A percentile compares a stretch with the other conserved stretches of the same genome.
Evolutionary conservation across 495 filamentous ascomycete genomes (phyloP).

Genomic region (Hypoxylon intermedium): DNA sequence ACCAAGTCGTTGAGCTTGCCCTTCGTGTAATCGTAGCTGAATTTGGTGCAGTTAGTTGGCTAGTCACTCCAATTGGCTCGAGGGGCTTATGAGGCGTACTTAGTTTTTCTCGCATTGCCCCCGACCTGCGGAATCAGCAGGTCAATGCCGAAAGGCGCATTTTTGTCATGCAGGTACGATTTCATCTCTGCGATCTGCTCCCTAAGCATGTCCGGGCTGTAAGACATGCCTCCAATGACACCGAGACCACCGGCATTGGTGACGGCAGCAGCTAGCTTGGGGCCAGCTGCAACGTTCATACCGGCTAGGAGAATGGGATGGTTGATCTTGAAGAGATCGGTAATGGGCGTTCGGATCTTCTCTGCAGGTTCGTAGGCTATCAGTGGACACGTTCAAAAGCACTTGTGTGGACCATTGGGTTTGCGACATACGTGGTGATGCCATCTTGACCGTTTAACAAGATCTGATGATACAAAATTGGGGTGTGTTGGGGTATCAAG

Average conservation of each 20-base stretch:
- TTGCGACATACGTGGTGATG: slow-evolving; percentile 75
- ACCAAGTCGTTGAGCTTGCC: slow-evolving; percentile 93
- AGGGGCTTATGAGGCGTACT: slow-evolving; percentile 60
- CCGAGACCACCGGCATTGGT: slow-evolving; percentile 96
- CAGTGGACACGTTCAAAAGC: slow-evolving; percentile 17
- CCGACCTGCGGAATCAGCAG: slow-evolving; percentile 93
- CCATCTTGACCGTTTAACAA: slow-evolving; percentile 62
- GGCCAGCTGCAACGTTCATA: slow-evolving; percentile 99
- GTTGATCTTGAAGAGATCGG: slow-evolving; percentile 95
- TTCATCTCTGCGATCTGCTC: slow-evolving; percentile 97
- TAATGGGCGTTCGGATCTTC: slow-evolving; percentile 84
- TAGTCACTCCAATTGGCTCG: slow-evolving; percentile 4
- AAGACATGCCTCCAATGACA: slow-evolving; percentile 95
- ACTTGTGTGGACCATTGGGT: background rate
- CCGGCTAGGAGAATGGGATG: slow-evolving; percentile 95
- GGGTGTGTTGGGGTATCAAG: too few relatives aligned
- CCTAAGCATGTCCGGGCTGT: slow-evolving; percentile 94
- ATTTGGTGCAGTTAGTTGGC: slow-evolving; percentile 14
- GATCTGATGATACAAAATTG: background rate
- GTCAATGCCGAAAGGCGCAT: slow-evolving; percentile 98
- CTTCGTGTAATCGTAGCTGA: slow-evolving; percentile 99
- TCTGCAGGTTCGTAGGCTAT: slow-evolving; percentile 58
- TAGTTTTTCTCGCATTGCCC: slow-evolving; percentile 90
- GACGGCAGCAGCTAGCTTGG: slow-evolving; percentile 94
- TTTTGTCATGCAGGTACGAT: slow-evolving; percentile 87